Evolutionary conservation across 306 rosid genomes (phyloP).

Genomic region (Lathyrus aphaca): DNA sequence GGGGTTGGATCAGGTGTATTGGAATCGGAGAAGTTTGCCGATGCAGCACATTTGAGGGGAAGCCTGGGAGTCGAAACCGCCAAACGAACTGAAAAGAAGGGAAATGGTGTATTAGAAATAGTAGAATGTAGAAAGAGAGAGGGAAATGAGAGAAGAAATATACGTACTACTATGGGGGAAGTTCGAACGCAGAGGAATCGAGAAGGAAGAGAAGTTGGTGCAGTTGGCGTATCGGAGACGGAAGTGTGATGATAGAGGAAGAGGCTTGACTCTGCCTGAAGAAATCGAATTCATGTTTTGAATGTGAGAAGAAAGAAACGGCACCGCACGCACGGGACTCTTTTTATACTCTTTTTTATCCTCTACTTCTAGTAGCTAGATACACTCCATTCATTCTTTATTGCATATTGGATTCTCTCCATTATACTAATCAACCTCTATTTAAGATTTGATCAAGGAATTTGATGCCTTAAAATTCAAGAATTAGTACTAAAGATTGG

Average conservation of each 20-base stretch:
- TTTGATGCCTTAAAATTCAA: too few relatives aligned
- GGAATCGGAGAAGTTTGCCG: constrained; percentile 26
- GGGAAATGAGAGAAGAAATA: not conserved
- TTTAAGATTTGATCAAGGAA: too few relatives aligned
- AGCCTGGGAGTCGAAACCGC: constrained; percentile 34
- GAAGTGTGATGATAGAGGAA: not conserved
- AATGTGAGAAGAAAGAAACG: not conserved
- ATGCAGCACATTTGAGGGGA: constrained; percentile 45
- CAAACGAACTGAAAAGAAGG: constrained; percentile 5
- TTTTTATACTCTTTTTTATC: not conserved
- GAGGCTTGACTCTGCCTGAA: not conserved
- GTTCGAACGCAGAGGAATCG: constrained; percentile 18
- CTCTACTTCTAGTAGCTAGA: too few relatives aligned
- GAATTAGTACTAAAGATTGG: too few relatives aligned
- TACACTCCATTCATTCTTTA: too few relatives aligned
- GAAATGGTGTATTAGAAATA: not conserved
- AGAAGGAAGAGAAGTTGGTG: constrained; percentile 11
- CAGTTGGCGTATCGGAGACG: not conserved
- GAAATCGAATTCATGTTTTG: not conserved
- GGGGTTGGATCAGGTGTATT: not conserved
- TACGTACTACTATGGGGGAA: not conserved
- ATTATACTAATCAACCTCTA: too few relatives aligned
- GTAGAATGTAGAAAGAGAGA: not conserved
- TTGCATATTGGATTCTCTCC: too few relatives aligned
- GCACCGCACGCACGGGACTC: not conserved